Percentiles rank a stretch among this genome's conserved stretches.
phyloP scores from a whole-genome alignment of 192 early-diverging fungal species.

The Gaertneriomyces semiglobifer region DNA sequence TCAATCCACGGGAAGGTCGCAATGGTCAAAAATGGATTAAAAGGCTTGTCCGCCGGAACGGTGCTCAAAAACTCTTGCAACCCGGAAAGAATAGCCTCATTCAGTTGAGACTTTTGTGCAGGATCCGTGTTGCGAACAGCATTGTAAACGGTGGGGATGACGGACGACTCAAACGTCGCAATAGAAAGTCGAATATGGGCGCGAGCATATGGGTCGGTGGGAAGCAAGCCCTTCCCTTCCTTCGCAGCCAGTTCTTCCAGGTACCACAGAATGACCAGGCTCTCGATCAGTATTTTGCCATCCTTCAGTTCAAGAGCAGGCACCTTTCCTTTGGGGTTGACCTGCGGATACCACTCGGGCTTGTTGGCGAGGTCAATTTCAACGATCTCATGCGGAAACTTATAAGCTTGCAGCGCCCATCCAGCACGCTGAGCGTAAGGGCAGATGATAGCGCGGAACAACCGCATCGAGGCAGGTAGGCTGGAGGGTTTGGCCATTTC shows the following conservation, averaged over 20 bases:
- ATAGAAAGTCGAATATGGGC: background rate
- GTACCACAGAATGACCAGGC: background rate
- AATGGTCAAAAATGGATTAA: background rate
- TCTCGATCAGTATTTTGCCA: conserved; percentile 1
- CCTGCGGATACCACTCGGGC: conserved; percentile 1
- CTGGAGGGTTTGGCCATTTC: too few relatives aligned
- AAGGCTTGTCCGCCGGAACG: background rate
- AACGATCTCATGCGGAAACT: background rate
- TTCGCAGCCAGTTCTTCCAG: background rate
- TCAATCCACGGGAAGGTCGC: background rate
- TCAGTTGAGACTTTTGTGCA: background rate
- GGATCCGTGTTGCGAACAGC: background rate
- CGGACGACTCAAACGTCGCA: background rate
- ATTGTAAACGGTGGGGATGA: background rate
- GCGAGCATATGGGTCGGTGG: background rate
- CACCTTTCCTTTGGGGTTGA: background rate
- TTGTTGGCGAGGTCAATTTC: conserved; percentile 4
- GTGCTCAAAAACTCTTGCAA: background rate
- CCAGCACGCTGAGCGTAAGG: background rate
- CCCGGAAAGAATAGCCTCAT: background rate
- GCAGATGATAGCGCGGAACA: too few relatives aligned
- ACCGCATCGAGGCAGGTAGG: too few relatives aligned
- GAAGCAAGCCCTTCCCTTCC: background rate
- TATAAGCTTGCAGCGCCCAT: background rate
- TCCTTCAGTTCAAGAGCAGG: background rate